A percentile compares a stretch with the other conserved stretches of the same genome.
Conservation (phyloP, 2,329 filamentous ascomycete genomes). For the Xylaria sp. region DNA sequence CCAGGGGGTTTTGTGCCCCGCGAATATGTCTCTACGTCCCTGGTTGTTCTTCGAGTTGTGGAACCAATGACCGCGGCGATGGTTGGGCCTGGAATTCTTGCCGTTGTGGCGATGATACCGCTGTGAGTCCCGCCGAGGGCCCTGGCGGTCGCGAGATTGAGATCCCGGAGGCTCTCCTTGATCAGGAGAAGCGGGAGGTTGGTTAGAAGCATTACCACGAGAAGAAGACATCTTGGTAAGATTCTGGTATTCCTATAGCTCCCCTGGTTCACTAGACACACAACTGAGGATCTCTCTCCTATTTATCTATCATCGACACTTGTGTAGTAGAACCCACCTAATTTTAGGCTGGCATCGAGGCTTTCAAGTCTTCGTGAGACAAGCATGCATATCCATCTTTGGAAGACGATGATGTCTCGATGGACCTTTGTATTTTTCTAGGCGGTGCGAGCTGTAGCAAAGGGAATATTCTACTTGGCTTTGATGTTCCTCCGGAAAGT, state of each 20-base stretch:
- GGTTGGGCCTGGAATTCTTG: not conserved
- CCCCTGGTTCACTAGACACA: not conserved
- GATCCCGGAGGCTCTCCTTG: not conserved
- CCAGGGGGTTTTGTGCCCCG: constrained; percentile 26
- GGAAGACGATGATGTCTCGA: not conserved
- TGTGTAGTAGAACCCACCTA: not conserved
- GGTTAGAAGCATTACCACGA: not conserved
- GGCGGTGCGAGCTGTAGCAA: not conserved
- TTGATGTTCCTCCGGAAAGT: not conserved
- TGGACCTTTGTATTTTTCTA: not conserved
- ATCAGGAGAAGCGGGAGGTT: not conserved
- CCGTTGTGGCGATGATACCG: constrained; percentile 1
- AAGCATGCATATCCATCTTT: constrained; percentile 1
- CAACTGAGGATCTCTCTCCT: not conserved
- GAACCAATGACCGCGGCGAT: not conserved
- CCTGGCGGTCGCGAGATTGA: not conserved
- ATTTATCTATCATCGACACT: not conserved
- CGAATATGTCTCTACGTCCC: not conserved
- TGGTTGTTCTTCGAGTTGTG: not conserved
- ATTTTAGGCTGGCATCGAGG: not conserved
- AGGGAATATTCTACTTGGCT: not conserved
- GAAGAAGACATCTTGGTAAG: not conserved
- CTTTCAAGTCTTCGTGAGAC: not conserved
- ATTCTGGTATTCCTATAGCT: not conserved
- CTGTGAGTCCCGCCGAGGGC: not conserved